Evolutionary conservation across 805 yeast species (phyloP), one percentile per base, ranked within the genome.

Genomic region (Kodamaea nitidulidarum): DNA sequence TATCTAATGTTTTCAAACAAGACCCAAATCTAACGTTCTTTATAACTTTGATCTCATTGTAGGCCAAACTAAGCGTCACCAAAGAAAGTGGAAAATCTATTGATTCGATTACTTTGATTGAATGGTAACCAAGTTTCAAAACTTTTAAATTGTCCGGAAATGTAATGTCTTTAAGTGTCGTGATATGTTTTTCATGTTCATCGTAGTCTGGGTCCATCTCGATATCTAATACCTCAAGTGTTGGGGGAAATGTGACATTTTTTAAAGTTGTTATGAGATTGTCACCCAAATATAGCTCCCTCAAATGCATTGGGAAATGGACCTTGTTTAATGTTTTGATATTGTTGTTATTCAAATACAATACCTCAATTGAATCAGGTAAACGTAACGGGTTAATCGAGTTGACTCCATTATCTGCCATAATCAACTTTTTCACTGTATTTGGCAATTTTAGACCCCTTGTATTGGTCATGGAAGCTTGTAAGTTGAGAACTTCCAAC

Each of bases 261-360:
- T 68, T 69, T 32, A 69, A 50, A 1, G 74, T 67, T n/a, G 74
- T 68, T 35, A 69, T 57, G 39, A 65, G 40, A 47, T 69, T 69
- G 43, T 67, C 65, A 4, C 74, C 73, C 25, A 69, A 45, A 41
- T 65, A 61, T 15, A 69, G 51, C 44, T 66, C 61, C 29, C 50
- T 55, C 27, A 69, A 50, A 8, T 55, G 47, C 7, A 56, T 22
- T 6, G 74, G 74, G 39, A 69, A 62, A 35, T 55, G 56, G 6
- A 65, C 74, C 40, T 69, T 69, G 45, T 65, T 69, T 27, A 69
- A 51, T 2, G 74, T 68, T 44, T 69, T 69, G 49, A 69, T 66
- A 45, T 69, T 68, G 50, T 69, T 69, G 43, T 62, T 50, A 28
- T 56, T 55, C 48, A 69, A 54, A 42, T 61, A 61, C 10, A 69